Evolutionary conservation across 2,329 filamentous ascomycete species (phyloP), one percentile per base, ranked within the genome.

Genomic region (Ophiognomonia clavigignenti-juglandacearum): DNA sequence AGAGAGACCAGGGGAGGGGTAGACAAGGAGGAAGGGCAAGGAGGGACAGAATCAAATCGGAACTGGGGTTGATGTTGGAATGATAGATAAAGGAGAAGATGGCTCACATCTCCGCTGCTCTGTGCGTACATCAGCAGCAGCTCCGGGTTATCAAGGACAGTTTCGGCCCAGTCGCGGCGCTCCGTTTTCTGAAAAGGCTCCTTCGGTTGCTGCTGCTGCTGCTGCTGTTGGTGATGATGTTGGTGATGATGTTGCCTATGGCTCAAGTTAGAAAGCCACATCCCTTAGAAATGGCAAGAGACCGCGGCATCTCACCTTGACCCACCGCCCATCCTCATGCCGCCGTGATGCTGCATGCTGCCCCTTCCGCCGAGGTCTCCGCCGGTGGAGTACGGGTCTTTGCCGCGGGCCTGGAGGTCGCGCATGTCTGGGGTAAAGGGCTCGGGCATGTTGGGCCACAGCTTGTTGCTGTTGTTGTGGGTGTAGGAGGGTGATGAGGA

Each of bases 41-140:
- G n/a, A n/a, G n/a, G n/a, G n/a, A n/a, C n/a, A n/a, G n/a, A n/a
- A n/a, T n/a, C n/a, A n/a, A n/a, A n/a, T n/a, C n/a, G n/a, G n/a
- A n/a, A n/a, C n/a, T n/a, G n/a, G n/a, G n/a, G n/a, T n/a, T n/a
- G n/a, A n/a, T n/a, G n/a, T n/a, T n/a, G n/a, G n/a, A n/a, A n/a
- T n/a, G n/a, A n/a, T n/a, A n/a, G n/a, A n/a, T n/a, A n/a, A 14
- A 16, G 18, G 20, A 42, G 18, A 19, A 9, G 20, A 3, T 9
- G 13, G 68, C 75, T 56, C 59, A 83, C 80, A 54, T 80, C 74
- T 26, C 70, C 69, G 24, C 69, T 68, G 53, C 72, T 72, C 53
- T 75, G 70, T 2, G 80, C 75, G 35, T 78, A 72, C 67, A 79
- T 80, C 69, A 80, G 77, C 39, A 84, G 63, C 47, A 77, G 63